A percentile compares a stretch with the other conserved stretches of the same genome.
These are phyloP conservation scores for Lichtheimia ornata DNA, from an alignment of 371 early-diverging fungal species.

Conservation along the genomic window DNA sequence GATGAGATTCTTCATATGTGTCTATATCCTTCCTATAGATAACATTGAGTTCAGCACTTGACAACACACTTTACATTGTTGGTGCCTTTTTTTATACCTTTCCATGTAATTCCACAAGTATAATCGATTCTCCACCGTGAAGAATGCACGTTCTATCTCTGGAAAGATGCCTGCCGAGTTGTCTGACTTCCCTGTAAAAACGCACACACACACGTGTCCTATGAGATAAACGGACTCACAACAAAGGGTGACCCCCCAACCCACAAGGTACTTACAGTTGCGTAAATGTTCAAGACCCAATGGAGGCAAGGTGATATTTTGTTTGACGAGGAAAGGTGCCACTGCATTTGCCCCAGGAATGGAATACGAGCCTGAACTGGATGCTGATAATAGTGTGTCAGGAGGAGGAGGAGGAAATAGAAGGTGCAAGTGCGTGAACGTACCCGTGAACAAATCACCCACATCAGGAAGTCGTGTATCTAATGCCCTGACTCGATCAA, in stretches of 20 bases:
- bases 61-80: not conserved
- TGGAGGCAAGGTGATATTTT: slow-evolving; percentile 20
- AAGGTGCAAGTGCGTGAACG: not conserved
- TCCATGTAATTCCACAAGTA: slow-evolving; percentile 87
- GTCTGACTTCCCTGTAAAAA: slow-evolving; percentile 25
- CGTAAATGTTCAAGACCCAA: slow-evolving; percentile 19
- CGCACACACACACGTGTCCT: not conserved
- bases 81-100: slow-evolving; percentile 39
- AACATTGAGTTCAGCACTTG: not conserved
- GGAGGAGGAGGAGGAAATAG: not conserved
- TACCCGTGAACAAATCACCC: slow-evolving; percentile 20
- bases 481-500: slow-evolving; percentile 8
- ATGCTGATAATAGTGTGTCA: slow-evolving; percentile 5
- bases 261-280: slow-evolving; percentile 15
- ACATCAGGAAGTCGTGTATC: slow-evolving; percentile 15
- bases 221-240: too few species aligned
- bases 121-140: slow-evolving; percentile 82
- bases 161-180: slow-evolving; percentile 50
- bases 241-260: not conserved
- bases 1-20: slow-evolving; percentile 80
- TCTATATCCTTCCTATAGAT: slow-evolving; percentile 57
- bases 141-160: slow-evolving; percentile 88
- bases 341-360: slow-evolving; percentile 8
- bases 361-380: slow-evolving; percentile 13
- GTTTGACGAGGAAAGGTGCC: slow-evolving; percentile 16